Conservation (phyloP, 306 rosid genomes). For the Morella rubra region DNA sequence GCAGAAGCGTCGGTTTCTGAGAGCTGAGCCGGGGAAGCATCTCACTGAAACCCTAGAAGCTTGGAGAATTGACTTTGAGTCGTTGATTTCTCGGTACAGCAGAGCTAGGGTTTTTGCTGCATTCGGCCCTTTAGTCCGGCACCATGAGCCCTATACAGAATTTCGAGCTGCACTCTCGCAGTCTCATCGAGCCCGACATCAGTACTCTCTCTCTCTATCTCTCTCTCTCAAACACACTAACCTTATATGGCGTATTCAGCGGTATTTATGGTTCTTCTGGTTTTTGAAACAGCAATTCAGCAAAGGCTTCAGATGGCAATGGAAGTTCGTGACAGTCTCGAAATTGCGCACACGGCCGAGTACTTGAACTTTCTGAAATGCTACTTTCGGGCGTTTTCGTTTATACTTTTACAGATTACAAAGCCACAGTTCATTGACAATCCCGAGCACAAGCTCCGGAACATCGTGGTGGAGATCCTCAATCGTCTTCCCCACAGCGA, state of each 20-base stretch:
- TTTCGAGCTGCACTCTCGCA: slow-evolving; percentile 89
- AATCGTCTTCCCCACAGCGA: slow-evolving; percentile 97
- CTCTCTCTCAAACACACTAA: not conserved
- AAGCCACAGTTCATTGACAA: slow-evolving; percentile 84
- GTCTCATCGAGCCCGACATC: slow-evolving; percentile 68
- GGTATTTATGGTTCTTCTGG: slow-evolving; percentile 2
- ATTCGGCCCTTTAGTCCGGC: slow-evolving; percentile 10
- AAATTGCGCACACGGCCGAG: slow-evolving; percentile 96
- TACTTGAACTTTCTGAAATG: slow-evolving; percentile 91
- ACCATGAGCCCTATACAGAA: slow-evolving; percentile 94
- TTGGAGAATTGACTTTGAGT: slow-evolving; percentile 1
- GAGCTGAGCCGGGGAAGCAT: slow-evolving; percentile 3
- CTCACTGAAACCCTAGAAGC: slow-evolving; percentile 42
- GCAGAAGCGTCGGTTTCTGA: not conserved
- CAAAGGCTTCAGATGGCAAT: slow-evolving; percentile 86
- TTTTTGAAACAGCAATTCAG: slow-evolving; percentile 57
- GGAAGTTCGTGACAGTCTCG: slow-evolving; percentile 98
- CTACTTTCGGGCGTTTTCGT: slow-evolving; percentile 79
- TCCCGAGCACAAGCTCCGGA: slow-evolving; percentile 87
- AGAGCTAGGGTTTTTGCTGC: slow-evolving; percentile 46
- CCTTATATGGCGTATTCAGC: not conserved
- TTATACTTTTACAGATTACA: slow-evolving; percentile 66
- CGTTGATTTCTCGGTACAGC: not conserved
- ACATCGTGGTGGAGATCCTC: slow-evolving; percentile 88
- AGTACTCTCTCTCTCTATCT: slow-evolving; percentile 43